Evolutionary conservation across 495 filamentous ascomycete genomes (phyloP), one percentile per base, ranked within the genome.

Genomic region (Trichodelitschia bisporula): DNA sequence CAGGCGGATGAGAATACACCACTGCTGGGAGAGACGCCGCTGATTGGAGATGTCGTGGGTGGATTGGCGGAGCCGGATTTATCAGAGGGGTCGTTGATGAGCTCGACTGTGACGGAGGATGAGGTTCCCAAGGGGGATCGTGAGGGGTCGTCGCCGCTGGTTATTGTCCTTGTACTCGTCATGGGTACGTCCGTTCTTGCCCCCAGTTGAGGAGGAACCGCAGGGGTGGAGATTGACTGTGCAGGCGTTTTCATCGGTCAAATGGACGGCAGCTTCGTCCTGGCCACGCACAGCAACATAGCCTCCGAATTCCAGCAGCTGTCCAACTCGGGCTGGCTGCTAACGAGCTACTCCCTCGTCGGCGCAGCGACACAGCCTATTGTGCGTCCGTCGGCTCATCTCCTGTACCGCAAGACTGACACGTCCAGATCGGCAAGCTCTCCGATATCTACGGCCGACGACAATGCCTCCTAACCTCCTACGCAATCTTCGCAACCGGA

Each of bases 191-290:
- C n/a, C n/a, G n/a, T n/a, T n/a, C n/a, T n/a, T n/a, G n/a, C n/a
- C n/a, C n/a, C n/a, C n/a, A n/a, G n/a, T n/a, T n/a, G n/a, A n/a
- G n/a, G n/a, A n/a, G n/a, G n/a, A n/a, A n/a, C n/a, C n/a, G n/a
- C n/a, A n/a, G n/a, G n/a, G n/a, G n/a, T n/a, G n/a, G n/a, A n/a
- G n/a, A n/a, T n/a, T n/a, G n/a, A n/a, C n/a, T n/a, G n/a, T n/a
- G n/a, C 28, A 69, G 72, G 68, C 9, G 66, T 72, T 26, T 72
- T 77, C 30, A 60, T 72, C 13, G 62, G 59, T 10, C 64, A 69
- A 37, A 56, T 63, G 14, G 72, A 78, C 42, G 46, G 48, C 0
- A 67, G 66, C 1, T 54, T 78, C 0, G 54, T 77, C 0, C 49
- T 77, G 30, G 69, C 72, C 0, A 66, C 68, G 0, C 59, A 70